Evolutionary conservation across 345 rosid genomes (phyloP), one percentile per base, ranked within the genome.

Genomic region (Isatis tinctoria): DNA sequence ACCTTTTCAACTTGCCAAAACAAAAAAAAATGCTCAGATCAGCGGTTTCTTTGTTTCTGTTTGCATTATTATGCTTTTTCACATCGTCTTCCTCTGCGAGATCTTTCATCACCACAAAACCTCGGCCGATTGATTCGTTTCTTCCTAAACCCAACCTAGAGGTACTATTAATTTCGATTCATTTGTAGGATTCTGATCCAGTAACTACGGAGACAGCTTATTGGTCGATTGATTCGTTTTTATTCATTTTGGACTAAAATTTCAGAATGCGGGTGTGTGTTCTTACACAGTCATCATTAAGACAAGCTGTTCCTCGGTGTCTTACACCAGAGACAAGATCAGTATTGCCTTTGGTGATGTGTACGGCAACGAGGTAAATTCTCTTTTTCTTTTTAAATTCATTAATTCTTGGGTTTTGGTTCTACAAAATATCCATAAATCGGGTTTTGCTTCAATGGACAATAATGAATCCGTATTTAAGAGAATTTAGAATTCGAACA

Each of bases 261-360:
- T 48, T 20, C 40, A 83, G 86, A 73, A 72, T 44, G 63, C 60
- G 32, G 74, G 78, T 30, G 82, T 77, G 79, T 89, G 92, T 73
- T 70, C 82, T 3, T 89, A 85, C 74, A 84, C 79, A 6, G 89
- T 86, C 22, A 51, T 71, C 18, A 82, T 86, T 52, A 80, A 80
- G 73, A 89, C 92, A 22, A 89, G 92, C 74, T 89, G 95, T 78
- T 83, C 92, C 32, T 89, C 95, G 0, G 74, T 84, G 8, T 62
- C 72, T 17, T 82, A 76, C 53, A 89, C 92, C 5, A 81, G 88
- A 54, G 95, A 89, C 65, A 83, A 78, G 76, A 85, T 89, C 80
- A 85, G 92, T 61, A 81, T 89, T 5, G 26, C 90, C 0, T 89
- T 87, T 54, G 92, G 95, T n/a, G 92, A 89, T 74, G 85, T 85